These are phyloP conservation scores for Ceratonia siliqua DNA, from an alignment of 306 rosid genomes.

Conservation along the genomic window DNA sequence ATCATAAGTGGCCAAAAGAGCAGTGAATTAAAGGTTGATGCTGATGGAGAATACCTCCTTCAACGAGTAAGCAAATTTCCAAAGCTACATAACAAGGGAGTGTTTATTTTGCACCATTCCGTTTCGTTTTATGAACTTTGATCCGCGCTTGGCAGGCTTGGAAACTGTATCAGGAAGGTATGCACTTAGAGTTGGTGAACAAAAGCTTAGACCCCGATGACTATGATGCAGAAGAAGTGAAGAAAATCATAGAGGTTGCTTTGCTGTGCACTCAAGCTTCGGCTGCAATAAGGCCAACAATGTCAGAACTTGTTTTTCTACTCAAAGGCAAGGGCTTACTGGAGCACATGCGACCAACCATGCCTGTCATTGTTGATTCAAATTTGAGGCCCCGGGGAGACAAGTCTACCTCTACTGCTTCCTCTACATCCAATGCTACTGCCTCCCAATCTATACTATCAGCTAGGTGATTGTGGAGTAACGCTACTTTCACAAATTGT, in stretches of 20 bases:
- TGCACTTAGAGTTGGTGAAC: conserved; percentile 52
- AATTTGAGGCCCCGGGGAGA: conserved; percentile 37
- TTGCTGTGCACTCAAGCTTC: conserved; percentile 66
- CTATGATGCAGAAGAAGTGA: conserved; percentile 53
- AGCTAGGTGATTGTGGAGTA: conserved; percentile 53
- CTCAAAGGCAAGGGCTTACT: conserved; percentile 47
- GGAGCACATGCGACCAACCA: conserved; percentile 42
- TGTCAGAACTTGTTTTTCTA: conserved; percentile 61
- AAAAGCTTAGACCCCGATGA: conserved; percentile 47
- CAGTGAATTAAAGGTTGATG: conserved; percentile 43
- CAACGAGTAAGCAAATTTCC: conserved; percentile 52
- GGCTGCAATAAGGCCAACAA: conserved; percentile 57
- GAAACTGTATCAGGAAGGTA: conserved; percentile 51
- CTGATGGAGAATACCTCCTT: conserved; percentile 60
- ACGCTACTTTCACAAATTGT: no score
- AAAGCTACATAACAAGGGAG: not conserved
- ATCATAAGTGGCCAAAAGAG: conserved; percentile 64
- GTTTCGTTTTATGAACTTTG: not conserved
- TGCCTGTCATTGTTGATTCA: conserved; percentile 61
- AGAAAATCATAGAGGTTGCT: conserved; percentile 54
- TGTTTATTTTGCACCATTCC: not conserved
- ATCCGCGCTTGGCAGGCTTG: conserved; percentile 46
- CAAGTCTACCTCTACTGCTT: conserved; percentile 50
- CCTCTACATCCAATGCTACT: conserved; percentile 63
- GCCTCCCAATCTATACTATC: conserved; percentile 45